Evolutionary conservation across 202 grass and related monocot species (phyloP), one percentile per base, ranked within the genome.

Genomic region (Brachypodium distachyon): DNA sequence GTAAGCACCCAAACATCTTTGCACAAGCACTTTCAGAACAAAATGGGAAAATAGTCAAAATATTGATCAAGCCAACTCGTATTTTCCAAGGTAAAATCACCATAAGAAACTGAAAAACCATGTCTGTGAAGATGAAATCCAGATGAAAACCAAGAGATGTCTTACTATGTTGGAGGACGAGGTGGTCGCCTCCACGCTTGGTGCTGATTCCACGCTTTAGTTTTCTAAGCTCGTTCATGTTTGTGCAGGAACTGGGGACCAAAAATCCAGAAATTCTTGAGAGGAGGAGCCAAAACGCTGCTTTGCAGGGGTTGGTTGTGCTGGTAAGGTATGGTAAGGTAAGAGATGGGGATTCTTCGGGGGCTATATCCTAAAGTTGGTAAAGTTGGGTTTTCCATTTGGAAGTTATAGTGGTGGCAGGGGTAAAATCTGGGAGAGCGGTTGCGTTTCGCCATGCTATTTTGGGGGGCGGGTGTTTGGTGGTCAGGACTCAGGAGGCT

Each of bases 331-430:
- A 34, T n/a, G n/a, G n/a, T n/a, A 76, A 12, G 71, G 59, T 18
- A 75, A 58, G 47, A 76, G 77, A 71, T 67, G 67, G 73, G 23
- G n/a, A n/a, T 66, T 66, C 42, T 82, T 66, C 2, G 6, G 6
- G 17, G 25, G 38, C 81, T 88, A 64, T 74, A 69, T 76, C 63
- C 80, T 88, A 80, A 88, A 76, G 63, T 76, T 84, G 81, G 86
- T 71, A 76, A 76, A 70, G 31, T 50, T 34, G 54, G 46, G 69
- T 40, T 38, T 55, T 80, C 67, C 54, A 49, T 74, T 57, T 83
- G 0, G 9, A 46, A 74, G 53, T 84, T 75, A 84, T 88, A 75
- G 67, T 21, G 43, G 40, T 19, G 18, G 4, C 17, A n/a, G n/a
- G 54, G 65, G 31, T 65, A 59, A 54, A 77, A 52, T 83, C 16